Percentiles rank a stretch among this genome's conserved stretches.
These are phyloP conservation scores for Colletotrichum trifolii DNA, from an alignment of 2,329 filamentous ascomycete genomes.

Conservation along the genomic window DNA sequence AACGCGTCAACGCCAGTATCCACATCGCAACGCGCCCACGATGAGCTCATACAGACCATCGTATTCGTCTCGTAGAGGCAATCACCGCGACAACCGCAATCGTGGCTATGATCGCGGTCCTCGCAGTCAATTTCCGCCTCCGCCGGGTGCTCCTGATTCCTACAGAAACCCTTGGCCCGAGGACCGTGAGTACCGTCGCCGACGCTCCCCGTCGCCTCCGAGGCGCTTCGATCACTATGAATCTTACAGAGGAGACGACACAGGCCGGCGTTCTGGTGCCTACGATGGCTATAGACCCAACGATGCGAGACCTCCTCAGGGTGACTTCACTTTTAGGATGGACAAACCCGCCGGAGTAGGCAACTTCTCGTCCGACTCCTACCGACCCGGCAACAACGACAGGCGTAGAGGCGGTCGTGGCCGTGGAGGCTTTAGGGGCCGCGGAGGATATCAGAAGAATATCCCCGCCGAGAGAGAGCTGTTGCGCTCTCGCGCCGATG, in stretches of 20 bases:
- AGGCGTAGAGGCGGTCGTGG: conserved; percentile 32
- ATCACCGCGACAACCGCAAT: conserved; percentile 26
- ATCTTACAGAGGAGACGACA: conserved; percentile 28
- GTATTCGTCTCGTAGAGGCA: conserved; percentile 25
- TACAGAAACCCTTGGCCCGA: conserved; percentile 33
- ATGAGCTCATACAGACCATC: conserved; percentile 36
- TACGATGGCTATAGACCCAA: conserved; percentile 51
- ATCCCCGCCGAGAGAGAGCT: conserved; percentile 61
- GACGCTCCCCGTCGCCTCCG: conserved; percentile 23
- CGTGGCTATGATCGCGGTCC: conserved; percentile 6
- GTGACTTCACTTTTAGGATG: conserved; percentile 68
- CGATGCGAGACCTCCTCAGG: conserved; percentile 46
- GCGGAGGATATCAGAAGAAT: conserved; percentile 42
- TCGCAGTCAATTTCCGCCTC: conserved; percentile 18
- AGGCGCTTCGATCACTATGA: conserved; percentile 21
- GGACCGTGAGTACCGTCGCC: conserved; percentile 33
- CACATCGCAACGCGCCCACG: conserved; percentile 31
- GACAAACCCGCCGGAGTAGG: conserved; percentile 63
- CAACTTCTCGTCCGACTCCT: conserved; percentile 47
- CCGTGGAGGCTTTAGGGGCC: conserved; percentile 39
- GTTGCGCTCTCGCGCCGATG: conserved; percentile 51
- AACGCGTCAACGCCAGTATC: conserved; percentile 36
- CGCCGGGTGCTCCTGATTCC: conserved; percentile 20
- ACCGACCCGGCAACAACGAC: conserved; percentile 41
- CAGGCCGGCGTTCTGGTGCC: conserved; percentile 31